These are phyloP conservation scores for Tulasnella sp. DNA, from an alignment of 768 basidiomycete species.

Conservation along the genomic window DNA sequence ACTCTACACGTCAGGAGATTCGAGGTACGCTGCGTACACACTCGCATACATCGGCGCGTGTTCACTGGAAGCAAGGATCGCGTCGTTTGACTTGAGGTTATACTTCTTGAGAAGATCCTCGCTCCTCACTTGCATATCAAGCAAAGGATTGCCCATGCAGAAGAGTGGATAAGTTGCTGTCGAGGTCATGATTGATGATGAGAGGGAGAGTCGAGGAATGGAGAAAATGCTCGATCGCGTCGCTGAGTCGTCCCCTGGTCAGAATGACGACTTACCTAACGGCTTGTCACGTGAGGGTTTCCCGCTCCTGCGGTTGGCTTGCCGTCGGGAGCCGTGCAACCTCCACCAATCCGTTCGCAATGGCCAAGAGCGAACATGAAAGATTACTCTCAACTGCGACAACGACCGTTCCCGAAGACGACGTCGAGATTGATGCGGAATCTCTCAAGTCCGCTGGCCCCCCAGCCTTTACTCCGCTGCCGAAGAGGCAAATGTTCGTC, in stretches of 20 bases:
- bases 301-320: not conserved
- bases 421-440: constrained; percentile 24
- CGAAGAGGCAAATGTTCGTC: constrained; percentile 16
- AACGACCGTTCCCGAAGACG: not conserved
- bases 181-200: not conserved
- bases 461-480: constrained; percentile 10
- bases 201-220: not conserved
- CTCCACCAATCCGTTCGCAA: not conserved
- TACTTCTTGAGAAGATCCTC: constrained; percentile 84
- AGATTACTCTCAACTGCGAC: not conserved
- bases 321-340: not conserved
- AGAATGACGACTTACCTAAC: not conserved
- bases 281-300: not conserved
- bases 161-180: constrained; percentile 48
- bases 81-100: constrained; percentile 84
- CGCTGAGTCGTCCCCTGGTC: not conserved
- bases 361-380: not conserved
- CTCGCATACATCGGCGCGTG: constrained; percentile 67
- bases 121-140: constrained; percentile 89
- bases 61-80: constrained; percentile 85
- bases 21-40: not conserved
- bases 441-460: constrained; percentile 18
- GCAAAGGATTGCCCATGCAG: constrained; percentile 90
- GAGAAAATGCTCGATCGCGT: not conserved
- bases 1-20: not conserved